phyloP scores from a whole-genome alignment of 345 rosid species.

The Euphorbia pulcherrima region DNA sequence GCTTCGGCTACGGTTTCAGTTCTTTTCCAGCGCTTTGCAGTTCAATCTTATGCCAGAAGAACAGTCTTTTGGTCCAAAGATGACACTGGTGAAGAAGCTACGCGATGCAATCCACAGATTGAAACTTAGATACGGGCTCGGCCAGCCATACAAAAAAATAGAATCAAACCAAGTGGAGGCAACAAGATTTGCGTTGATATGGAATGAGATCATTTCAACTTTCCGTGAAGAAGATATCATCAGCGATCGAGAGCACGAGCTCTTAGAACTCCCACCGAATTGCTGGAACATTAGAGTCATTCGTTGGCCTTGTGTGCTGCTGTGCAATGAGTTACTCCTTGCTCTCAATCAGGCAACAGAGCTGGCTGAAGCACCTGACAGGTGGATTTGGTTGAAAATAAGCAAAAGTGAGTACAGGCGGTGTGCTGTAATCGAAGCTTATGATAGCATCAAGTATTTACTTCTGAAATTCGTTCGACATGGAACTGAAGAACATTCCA shows the following conservation, averaged over 20 bases:
- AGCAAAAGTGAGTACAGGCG: constrained; percentile 74
- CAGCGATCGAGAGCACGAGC: constrained; percentile 69
- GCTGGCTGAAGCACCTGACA: constrained; percentile 64
- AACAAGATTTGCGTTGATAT: constrained; percentile 75
- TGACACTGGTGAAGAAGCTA: constrained; percentile 62
- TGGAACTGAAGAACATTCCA: constrained; percentile 58
- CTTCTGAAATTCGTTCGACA: constrained; percentile 45
- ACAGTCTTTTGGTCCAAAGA: constrained; percentile 40
- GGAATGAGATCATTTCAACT: constrained; percentile 74
- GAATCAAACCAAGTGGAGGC: constrained; percentile 87
- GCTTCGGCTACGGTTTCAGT: constrained; percentile 87
- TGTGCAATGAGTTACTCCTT: constrained; percentile 81
- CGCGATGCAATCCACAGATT: constrained; percentile 73
- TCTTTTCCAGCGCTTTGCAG: constrained; percentile 86
- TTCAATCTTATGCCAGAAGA: constrained; percentile 87
- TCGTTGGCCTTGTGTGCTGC: constrained; percentile 87
- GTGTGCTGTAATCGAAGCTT: constrained; percentile 87
- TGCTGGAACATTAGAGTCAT: constrained; percentile 77
- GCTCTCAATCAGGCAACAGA: constrained; percentile 77
- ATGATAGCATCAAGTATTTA: constrained; percentile 71
- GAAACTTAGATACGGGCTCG: constrained; percentile 79
- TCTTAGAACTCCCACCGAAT: constrained; percentile 75
- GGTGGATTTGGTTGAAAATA: constrained; percentile 75
- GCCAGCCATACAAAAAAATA: constrained; percentile 66
- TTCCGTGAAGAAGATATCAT: constrained; percentile 89